These are phyloP conservation scores for Thraustotheca clavata DNA, from an alignment of 352 stramenopile species.

Conservation along the genomic window DNA sequence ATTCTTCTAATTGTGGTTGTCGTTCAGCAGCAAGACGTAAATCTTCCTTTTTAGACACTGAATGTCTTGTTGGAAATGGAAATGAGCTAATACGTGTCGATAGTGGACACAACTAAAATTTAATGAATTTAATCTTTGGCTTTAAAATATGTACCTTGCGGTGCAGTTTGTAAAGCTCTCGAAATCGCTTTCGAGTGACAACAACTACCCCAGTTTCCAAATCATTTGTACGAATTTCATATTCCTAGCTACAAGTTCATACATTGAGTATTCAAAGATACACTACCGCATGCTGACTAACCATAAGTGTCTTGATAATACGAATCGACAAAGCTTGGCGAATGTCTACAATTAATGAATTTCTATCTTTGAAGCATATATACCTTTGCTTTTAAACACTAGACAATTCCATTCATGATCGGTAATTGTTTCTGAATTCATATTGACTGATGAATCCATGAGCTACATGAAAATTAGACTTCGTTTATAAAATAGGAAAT, in stretches of 20 bases:
- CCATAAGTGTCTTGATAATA: constrained; percentile 44
- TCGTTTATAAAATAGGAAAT: too few species aligned
- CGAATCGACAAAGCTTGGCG: constrained; percentile 70
- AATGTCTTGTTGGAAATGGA: constrained; percentile 57
- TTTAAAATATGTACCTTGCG: constrained; percentile 44
- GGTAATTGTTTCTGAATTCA: constrained; percentile 68
- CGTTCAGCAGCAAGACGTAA: constrained; percentile 49
- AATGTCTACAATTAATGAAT: constrained; percentile 33
- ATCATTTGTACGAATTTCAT: constrained; percentile 78
- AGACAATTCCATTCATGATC: constrained; percentile 82
- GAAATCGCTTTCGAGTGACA: constrained; percentile 75
- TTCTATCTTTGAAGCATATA: neutral
- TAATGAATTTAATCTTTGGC: neutral
- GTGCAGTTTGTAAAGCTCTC: constrained; percentile 74
- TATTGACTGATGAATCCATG: constrained; percentile 76
- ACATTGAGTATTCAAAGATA: neutral
- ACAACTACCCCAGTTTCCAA: constrained; percentile 78
- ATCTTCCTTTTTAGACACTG: constrained; percentile 42
- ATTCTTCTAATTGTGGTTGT: constrained; percentile 66
- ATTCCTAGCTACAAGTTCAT: constrained; percentile 39
- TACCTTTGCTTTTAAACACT: constrained; percentile 74
- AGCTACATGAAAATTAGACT: constrained; percentile 36
- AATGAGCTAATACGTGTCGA: constrained; percentile 56
- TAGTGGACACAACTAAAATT: constrained; percentile 48
- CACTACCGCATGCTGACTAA: constrained; percentile 57